These are phyloP conservation scores for Alternaria longipes DNA, from an alignment of 2,329 filamentous ascomycete species.

Conservation along the genomic window DNA sequence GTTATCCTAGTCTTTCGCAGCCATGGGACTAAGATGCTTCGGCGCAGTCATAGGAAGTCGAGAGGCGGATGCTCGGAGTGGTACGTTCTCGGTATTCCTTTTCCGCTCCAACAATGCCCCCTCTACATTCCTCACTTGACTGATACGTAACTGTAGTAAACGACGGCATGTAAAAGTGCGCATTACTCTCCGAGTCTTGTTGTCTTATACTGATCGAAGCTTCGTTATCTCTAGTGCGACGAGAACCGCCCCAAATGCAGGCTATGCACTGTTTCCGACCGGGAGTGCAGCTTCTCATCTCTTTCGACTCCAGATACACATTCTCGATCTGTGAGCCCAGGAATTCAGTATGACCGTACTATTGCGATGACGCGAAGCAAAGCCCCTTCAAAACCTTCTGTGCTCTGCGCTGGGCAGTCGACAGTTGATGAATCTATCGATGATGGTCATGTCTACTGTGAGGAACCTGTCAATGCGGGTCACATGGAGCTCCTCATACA, in stretches of 20 bases:
- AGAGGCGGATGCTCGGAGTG: conserved; percentile 29
- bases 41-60: conserved; percentile 37
- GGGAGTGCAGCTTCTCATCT: conserved; percentile 24
- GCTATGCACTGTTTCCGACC: conserved; percentile 29
- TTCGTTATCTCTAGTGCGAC: conserved; percentile 26
- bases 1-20: background rate
- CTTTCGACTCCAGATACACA: background rate
- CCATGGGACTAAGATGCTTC: conserved; percentile 21
- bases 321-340: background rate
- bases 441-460: background rate
- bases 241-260: conserved; percentile 29
- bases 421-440: background rate
- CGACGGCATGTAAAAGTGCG: conserved; percentile 31
- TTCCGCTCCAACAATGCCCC: background rate
- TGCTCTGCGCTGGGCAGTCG: background rate
- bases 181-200: background rate
- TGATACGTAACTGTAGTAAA: conserved; percentile 19
- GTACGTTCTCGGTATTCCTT: conserved; percentile 6
- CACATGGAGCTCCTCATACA: conserved; percentile 52
- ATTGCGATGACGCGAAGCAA: background rate
- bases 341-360: background rate
- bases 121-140: background rate
- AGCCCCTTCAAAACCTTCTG: background rate
- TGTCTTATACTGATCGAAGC: background rate
- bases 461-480: conserved; percentile 39